A percentile compares a stretch with the other conserved stretches of the same genome.
phyloP scores from a whole-genome alignment of 1,139 yeast species.

The Kodamaea sp. region DNA sequence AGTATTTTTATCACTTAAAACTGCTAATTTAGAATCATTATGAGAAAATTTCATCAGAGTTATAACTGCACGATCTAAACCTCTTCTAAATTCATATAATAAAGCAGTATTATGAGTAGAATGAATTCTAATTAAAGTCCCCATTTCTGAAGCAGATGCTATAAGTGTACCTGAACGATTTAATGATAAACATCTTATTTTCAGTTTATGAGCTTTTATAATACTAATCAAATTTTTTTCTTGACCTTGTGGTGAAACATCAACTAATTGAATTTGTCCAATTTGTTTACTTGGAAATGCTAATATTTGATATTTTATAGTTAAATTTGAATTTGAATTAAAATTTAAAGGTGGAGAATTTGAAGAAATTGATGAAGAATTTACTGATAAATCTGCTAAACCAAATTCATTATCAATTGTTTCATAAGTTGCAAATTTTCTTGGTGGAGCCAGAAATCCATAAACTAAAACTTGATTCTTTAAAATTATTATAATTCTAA shows the following conservation, averaged over 20 bases:
- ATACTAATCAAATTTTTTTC: constrained; percentile 64
- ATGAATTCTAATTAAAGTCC: constrained; percentile 79
- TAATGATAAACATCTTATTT: constrained; percentile 62
- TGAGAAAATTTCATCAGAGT: constrained; percentile 84
- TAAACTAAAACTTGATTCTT: constrained; percentile 67
- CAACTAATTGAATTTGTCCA: constrained; percentile 81
- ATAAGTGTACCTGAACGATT: constrained; percentile 73
- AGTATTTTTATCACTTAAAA: constrained; percentile 83
- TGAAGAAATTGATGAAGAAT: constrained; percentile 11
- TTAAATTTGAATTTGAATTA: constrained; percentile 4
- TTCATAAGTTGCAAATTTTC: constrained; percentile 64
- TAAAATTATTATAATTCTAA: constrained; percentile 69
- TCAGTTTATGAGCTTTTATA: constrained; percentile 78
- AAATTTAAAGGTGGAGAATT: constrained; percentile 4
- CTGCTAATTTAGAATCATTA: constrained; percentile 71
- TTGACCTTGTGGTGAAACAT: constrained; percentile 58
- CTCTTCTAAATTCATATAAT: constrained; percentile 80
- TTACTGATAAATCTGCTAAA: constrained; percentile 58
- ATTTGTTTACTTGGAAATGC: constrained; percentile 69
- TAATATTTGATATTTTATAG: constrained; percentile 44
- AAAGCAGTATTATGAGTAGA: constrained; percentile 71
- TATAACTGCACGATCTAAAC: constrained; percentile 76
- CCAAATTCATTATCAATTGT: constrained; percentile 69
- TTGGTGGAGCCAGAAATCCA: constrained; percentile 79
- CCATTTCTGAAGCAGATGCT: constrained; percentile 86